phyloP scores from a whole-genome alignment of 108 stramenopile species.

The Pseudonitzschia delicatissima region DNA sequence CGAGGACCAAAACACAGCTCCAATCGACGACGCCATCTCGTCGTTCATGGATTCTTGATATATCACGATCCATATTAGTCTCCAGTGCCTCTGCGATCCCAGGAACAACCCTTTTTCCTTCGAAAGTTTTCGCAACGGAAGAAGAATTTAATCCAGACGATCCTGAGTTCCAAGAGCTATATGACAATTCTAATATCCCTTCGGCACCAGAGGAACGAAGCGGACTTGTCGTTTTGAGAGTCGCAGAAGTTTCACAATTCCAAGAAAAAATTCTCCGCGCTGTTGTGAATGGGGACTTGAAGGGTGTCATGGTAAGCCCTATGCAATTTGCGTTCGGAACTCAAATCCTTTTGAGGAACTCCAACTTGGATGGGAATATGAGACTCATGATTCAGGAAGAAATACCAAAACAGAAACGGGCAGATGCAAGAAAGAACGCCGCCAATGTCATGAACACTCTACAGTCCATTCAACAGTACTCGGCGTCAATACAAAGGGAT shows the following conservation, averaged over 20 bases:
- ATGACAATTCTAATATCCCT: constrained; percentile 24
- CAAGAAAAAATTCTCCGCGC: constrained; percentile 70
- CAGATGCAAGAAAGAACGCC: constrained; percentile 43
- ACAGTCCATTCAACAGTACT: constrained; percentile 41
- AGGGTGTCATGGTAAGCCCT: constrained; percentile 40
- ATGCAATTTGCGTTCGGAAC: constrained; percentile 71
- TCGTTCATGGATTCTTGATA: constrained; percentile 16
- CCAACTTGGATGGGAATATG: constrained; percentile 61
- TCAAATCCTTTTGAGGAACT: constrained; percentile 53
- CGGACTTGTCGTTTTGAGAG: constrained; percentile 57
- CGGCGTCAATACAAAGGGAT: constrained; percentile 36
- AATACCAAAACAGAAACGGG: constrained; percentile 39
- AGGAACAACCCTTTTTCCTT: background rate
- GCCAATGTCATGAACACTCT: constrained; percentile 52
- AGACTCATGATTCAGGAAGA: constrained; percentile 60
- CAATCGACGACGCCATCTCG: constrained; percentile 6
- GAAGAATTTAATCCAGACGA: constrained; percentile 20
- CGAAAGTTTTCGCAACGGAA: background rate
- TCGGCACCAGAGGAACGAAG: constrained; percentile 33
- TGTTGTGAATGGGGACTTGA: constrained; percentile 44
- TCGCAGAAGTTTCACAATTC: constrained; percentile 67
- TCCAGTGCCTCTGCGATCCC: background rate
- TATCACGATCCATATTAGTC: background rate
- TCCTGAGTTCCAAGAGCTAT: constrained; percentile 23
- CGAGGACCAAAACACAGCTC: no score